Evolutionary conservation across 345 rosid genomes (phyloP), one percentile per base, ranked within the genome.

Genomic region (Linum trigynum): DNA sequence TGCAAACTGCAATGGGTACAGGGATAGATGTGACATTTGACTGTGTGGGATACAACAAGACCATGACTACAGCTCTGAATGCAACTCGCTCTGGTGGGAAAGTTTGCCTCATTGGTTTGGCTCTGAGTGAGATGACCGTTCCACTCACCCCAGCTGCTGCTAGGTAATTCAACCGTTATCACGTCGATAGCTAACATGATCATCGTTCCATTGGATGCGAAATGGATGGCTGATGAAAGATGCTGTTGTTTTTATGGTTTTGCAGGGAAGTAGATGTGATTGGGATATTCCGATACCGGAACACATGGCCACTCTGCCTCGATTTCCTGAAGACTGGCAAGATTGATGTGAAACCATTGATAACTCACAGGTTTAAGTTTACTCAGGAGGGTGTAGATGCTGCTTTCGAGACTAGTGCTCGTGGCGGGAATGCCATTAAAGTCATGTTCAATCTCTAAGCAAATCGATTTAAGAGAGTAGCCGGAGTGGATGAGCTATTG

Each of bases 131-230:
- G 72, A 90, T 87, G 96, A 94, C 91, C 39, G 81, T 90, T 7
- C 95, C 91, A 16, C 91, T 89, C 48, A 85, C 95, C 64, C 83
- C 92, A 38, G 90, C 96, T 59, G 99, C 99, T 53, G 95, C 91
- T 59, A 88, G 97, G 96, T 88, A 84, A 61, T 55, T 51, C 48
- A 45, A 55, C 50, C 39, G 9, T 3, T 48, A 48, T 9, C 11
- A 48, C 3, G 9, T 48, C 53, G 10, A 43, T 43, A 43, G 32
- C 32, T 23, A 23, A 23, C 32, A 23, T 23, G 32, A 23, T 23
- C 32, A 23, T 11, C 6, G 5, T 5, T 66, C 23, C 57, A 51
- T 17, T 61, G 70, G 38, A 37, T 66, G 74, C 32, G 32, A 23
- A 23, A 23, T 23, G 57, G 8, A 35, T 14, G 32, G 3, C 9